Percentiles rank a stretch among this genome's conserved stretches.
Conservation (phyloP, 2,329 filamentous ascomycete species). For the Sclerotiophoma versabilis region DNA sequence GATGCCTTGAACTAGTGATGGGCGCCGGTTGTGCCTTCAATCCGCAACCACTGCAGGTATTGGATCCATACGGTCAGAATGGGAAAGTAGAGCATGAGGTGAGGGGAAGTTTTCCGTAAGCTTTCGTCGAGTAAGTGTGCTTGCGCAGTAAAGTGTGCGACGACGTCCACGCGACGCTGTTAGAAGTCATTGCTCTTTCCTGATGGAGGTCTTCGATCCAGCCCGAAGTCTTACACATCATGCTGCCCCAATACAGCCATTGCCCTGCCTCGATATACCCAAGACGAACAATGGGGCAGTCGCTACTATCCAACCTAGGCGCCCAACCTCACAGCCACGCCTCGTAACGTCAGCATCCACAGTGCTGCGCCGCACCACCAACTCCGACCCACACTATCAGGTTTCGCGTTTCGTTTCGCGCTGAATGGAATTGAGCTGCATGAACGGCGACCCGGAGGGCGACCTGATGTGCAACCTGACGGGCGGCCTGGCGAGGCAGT, state of each 20-base stretch:
- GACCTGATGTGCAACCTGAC: constrained; percentile 6
- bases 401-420: constrained; percentile 16
- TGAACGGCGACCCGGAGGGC: constrained; percentile 4
- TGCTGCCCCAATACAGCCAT: neutral
- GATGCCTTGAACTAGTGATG: no score
- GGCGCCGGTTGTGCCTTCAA: no score
- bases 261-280: neutral
- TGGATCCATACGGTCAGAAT: no score
- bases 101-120: no score
- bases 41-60: no score
- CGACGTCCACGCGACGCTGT: no score
- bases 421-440: constrained; percentile 3
- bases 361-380: constrained; percentile 18
- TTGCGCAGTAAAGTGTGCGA: no score
- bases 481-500: constrained; percentile 6
- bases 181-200: no score
- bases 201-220: no score
- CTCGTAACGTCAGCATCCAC: constrained; percentile 6
- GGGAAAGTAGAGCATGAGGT: no score
- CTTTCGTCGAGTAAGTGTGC: no score
- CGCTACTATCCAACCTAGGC: constrained; percentile 15
- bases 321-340: constrained; percentile 12
- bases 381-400: neutral
- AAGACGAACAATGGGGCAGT: constrained; percentile 21
- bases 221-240: no score